Base-by-base conservation (phyloP, 1,284 basidiomycete genomes). In the Papiliotrema nemorosa region DNA sequence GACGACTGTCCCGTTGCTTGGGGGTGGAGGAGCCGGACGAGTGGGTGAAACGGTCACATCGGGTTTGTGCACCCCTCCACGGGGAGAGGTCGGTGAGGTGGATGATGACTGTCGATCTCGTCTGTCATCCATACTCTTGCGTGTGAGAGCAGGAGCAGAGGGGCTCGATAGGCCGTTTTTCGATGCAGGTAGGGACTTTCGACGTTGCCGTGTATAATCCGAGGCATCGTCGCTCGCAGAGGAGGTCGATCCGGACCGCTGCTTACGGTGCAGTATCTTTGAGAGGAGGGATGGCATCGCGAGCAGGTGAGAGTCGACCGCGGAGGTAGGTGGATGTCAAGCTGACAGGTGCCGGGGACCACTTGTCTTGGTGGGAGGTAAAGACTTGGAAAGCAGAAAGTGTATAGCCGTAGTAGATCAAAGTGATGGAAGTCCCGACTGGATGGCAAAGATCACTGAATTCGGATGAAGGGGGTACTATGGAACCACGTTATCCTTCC, bases 261-360 rank as follows among this genome's bases (percentile, higher is more conserved):
- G 44, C 40, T 57, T 56, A 12, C 52, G 48, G 43, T 61, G 62
- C 29, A 49, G 44, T 52, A 61, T 48, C 33, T 57, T 57, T 13
- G 49, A 35, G 26, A 64, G 50, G 21, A 68, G 39, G 34, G 57
- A 59, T 7, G 63, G 62, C 62, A 66, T 68, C 34, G 22, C 46
- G 53, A 29, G 34, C 29, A 40, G 5, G 47, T 5, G 42, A 29
- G 22, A 18, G 14, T 21, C 24, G 36, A 18, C 31, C 12, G 37
- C 10, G 9, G 39, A 10, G 39, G 13, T 5, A 13, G 21, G 25
- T 13, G 39, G 10, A 22, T 16, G 5, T 22, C 7, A 20, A 41
- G 39, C 12, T 12, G 24, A 41, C 37, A 9, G 12, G 9, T 9
- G 12, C 20, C 10, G 12, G 37, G 13, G 9, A 13, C 12, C 10